Base-by-base conservation (phyloP, 257 asterid genomes). In the Gynochthodes officinalis region DNA sequence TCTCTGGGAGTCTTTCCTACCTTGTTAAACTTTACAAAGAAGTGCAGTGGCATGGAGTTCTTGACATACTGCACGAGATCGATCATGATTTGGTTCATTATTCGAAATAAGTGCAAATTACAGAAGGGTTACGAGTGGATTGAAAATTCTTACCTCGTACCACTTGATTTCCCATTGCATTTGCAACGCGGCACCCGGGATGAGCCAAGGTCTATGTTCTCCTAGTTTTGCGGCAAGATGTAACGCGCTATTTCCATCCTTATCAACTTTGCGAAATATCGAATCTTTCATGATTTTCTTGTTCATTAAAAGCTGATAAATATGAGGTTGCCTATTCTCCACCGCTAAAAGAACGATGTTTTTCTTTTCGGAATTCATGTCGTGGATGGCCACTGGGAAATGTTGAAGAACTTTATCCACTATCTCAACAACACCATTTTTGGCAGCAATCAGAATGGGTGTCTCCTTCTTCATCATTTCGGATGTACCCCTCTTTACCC, bases 211-310 rank as follows among this genome's bases (percentile, higher is more conserved):
- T 28, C 66, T 40, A 33, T 55, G 21, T 21, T 76, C 76, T 1
- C 84, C 77, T 1, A 79, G 69, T 77, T 21, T 74, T 4, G 88
- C 86, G 4, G 88, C 88, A 46, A 81, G 88, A 75, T 84, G 88
- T 37, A 79, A 35, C 2, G 86, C 88, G 21, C 80, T 81, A 27
- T 84, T 84, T 2, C 84, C 88, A 13, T 79, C 63, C 32, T 27
- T 68, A 44, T 81, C 88, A 14, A 72, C 68, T 10, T 81, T 48
- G 4, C 83, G 48, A n/a, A 84, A 84, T 32, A 81, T 49, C 8
- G 80, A 35, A 0, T 79, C 83, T 55, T 57, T 70, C 67, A 40
- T 43, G 43, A 25, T 6, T 21, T 55, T 70, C 74, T 14, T 25
- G 18, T 55, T 5, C 7, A 55, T 19, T 42, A 70, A 37, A 25